Evolutionary conservation across 768 basidiomycete species (phyloP).

Genomic region (Lactarius quietus): DNA sequence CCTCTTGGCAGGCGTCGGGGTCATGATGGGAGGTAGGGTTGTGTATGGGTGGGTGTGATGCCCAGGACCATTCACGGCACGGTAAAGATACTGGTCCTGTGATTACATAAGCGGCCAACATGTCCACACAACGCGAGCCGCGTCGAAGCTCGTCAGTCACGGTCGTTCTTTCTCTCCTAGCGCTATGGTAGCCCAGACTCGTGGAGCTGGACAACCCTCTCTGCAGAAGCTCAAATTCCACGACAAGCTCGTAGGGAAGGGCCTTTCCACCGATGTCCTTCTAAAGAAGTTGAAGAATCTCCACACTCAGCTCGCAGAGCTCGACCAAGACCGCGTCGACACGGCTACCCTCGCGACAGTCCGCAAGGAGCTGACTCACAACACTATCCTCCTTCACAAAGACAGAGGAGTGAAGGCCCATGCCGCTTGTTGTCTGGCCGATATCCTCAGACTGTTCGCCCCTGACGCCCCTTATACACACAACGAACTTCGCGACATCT

Average conservation of each 20-base stretch:
- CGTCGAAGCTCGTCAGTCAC: slow-evolving; percentile 17
- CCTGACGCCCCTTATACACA: slow-evolving; percentile 96
- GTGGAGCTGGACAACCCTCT: slow-evolving; percentile 49
- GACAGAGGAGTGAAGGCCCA: slow-evolving; percentile 96
- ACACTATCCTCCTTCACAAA: slow-evolving; percentile 84
- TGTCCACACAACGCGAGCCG: slow-evolving; percentile 25
- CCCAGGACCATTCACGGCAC: neutral
- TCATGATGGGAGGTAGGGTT: slow-evolving; percentile 27
- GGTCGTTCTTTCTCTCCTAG: neutral
- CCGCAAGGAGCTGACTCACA: slow-evolving; percentile 75
- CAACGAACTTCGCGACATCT: slow-evolving; percentile 88
- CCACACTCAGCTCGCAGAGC: slow-evolving; percentile 69
- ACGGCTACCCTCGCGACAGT: slow-evolving; percentile 61
- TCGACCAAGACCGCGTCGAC: slow-evolving; percentile 89
- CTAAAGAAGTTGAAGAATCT: slow-evolving; percentile 82
- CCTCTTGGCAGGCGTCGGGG: slow-evolving; percentile 41
- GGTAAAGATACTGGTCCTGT: neutral
- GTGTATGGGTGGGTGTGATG: neutral
- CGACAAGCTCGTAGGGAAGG: slow-evolving; percentile 78
- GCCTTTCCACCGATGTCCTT: slow-evolving; percentile 73
- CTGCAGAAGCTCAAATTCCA: slow-evolving; percentile 68
- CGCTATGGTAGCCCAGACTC: slow-evolving; percentile 72
- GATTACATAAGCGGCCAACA: slow-evolving; percentile 18
- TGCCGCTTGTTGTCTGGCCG: slow-evolving; percentile 90
- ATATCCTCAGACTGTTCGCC: slow-evolving; percentile 89